Conservation (phyloP, 2,329 filamentous ascomycete species). For the Penicillium occitanis region DNA sequence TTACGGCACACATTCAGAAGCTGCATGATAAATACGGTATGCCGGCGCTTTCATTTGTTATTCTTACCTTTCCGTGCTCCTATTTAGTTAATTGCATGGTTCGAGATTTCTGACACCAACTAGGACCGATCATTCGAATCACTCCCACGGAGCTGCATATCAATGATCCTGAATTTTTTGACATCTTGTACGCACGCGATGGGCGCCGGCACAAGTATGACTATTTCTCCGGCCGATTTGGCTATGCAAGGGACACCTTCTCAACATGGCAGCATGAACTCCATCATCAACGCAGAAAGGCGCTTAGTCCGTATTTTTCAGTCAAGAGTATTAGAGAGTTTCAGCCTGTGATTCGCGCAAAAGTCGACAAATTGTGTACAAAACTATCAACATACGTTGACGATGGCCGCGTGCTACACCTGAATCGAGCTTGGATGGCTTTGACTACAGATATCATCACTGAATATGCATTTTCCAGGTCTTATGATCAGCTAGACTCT, state of each 20-base stretch:
- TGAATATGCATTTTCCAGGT: conserved; percentile 39
- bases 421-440: conserved; percentile 29
- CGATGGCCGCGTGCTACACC: conserved; percentile 26
- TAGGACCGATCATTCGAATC: conserved; percentile 37
- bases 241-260: conserved; percentile 35
- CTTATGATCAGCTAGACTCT: conserved; percentile 27
- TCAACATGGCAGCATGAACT: conserved; percentile 32
- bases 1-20: conserved; percentile 26
- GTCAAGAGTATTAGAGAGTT: conserved; percentile 30
- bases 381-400: conserved; percentile 28
- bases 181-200: conserved; percentile 33
- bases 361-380: conserved; percentile 25
- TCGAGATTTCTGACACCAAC: neutral
- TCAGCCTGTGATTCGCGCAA: conserved; percentile 28
- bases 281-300: conserved; percentile 34
- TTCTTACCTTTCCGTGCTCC: neutral
- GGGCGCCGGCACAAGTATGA: conserved; percentile 34
- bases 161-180: conserved; percentile 32
- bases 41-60: neutral
- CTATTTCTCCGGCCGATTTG: conserved; percentile 33
- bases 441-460: conserved; percentile 45
- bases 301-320: conserved; percentile 41
- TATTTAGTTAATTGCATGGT: neutral
- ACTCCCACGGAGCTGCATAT: conserved; percentile 36
- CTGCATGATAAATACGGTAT: conserved; percentile 30